Conservation (phyloP, 139 green algal genomes). For the Chlorella sorokiniana region DNA sequence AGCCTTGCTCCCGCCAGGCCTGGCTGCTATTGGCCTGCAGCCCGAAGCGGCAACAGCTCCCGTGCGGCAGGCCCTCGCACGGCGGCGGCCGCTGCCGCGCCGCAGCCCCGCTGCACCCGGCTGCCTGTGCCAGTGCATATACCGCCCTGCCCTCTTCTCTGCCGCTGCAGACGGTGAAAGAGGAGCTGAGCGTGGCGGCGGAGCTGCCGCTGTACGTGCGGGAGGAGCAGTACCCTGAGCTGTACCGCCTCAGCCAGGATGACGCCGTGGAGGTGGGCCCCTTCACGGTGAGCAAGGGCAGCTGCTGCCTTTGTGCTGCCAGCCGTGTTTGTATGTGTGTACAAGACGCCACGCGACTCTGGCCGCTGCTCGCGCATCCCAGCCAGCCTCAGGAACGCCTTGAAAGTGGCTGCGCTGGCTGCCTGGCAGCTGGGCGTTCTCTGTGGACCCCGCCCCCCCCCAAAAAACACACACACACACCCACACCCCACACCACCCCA, state of each 20-base stretch:
- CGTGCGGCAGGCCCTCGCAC: no score
- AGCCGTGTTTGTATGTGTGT: no score
- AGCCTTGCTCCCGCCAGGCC: not conserved
- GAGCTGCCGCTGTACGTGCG: conserved; percentile 65
- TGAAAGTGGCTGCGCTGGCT: no score
- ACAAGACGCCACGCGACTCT: no score
- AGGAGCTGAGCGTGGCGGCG: conserved; percentile 30
- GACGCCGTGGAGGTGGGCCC: conserved; percentile 71
- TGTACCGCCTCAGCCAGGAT: conserved; percentile 60
- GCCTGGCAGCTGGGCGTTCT: no score
- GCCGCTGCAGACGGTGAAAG: conserved; percentile 9
- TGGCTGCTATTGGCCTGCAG: not conserved
- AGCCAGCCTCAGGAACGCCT: no score
- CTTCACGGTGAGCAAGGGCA: conserved; percentile 53
- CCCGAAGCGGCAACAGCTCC: not conserved
- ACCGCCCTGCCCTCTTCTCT: not conserved
- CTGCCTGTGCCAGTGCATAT: not conserved
- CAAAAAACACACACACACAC: no score
- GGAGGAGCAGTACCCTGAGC: conserved; percentile 61
- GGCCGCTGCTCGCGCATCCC: no score
- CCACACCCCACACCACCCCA: not conserved
- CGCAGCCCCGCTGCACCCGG: not conserved
- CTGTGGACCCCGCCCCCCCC: no score
- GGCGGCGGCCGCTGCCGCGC: no score
- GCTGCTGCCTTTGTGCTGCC: not conserved